Evolutionary conservation across 2,329 filamentous ascomycete species (phyloP), one percentile per base, ranked within the genome.

Genomic region (Penicillium paneum): DNA sequence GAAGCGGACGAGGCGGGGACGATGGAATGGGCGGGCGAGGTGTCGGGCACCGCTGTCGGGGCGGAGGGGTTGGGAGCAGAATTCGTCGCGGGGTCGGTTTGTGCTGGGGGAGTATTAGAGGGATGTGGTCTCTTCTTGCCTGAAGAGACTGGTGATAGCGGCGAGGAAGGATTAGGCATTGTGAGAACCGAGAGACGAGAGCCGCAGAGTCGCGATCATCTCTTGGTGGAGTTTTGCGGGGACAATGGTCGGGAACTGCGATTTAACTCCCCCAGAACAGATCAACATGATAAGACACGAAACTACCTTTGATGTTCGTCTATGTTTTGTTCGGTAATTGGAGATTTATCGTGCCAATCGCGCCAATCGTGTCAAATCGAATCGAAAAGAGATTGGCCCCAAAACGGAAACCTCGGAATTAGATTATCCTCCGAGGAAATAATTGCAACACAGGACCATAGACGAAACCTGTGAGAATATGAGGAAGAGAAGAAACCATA

Each of bases 101-200:
- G 62, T 29, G 49, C 55, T n/a, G 65, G 57, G 8, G 61, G 42
- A 26, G 66, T 56, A 26, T 71, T 67, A 26, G 67, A 60, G 42
- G 67, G 61, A 53, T 70, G 69, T 17, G 68, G 67, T 65, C 72
- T 70, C 64, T 75, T 75, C 60, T 67, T 71, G 46, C 72, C 70
- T 49, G 63, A 58, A 57, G 66, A 67, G 56, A 66, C 54, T 49
- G 71, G 68, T 10, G 71, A 69, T 19, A 60, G 58, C 35, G 65
- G 68, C 42, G 67, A 64, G 50, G 66, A 55, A 44, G 65, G 59
- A 51, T 70, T 71, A 63, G 71, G 67, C 71, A 74, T 74, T 56
- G 54, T 65, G 56, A 60, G 55, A 51, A 63, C 62, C 55, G 58
- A 61, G 55, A 45, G 60, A 58, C 52, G 51, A 64, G 57, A 54